Conservation (phyloP, 108 stramenopile genomes). For the Mayamaea pseudoterrestris region DNA sequence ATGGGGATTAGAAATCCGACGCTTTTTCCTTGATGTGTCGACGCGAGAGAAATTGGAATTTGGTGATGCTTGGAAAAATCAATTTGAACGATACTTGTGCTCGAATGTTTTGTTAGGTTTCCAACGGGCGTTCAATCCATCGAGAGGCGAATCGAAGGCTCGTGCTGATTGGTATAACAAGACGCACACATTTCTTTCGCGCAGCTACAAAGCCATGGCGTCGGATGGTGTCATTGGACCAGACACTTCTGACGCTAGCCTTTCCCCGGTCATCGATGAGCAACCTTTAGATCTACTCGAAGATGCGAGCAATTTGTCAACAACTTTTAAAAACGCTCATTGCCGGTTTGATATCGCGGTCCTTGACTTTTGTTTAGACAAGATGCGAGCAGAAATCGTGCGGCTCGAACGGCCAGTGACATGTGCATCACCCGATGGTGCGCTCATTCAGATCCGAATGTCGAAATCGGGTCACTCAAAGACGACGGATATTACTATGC, state of each 20-base stretch:
- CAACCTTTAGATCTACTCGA: no score
- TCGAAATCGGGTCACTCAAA: conserved; percentile 10
- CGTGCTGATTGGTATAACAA: no score
- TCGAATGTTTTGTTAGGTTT: no score
- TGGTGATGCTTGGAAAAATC: conserved; percentile 37
- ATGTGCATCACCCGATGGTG: conserved; percentile 34
- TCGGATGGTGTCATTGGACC: no score
- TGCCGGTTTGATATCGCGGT: conserved; percentile 54
- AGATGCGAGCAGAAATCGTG: conserved; percentile 18
- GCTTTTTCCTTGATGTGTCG: conserved; percentile 31
- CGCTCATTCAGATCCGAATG: conserved; percentile 36
- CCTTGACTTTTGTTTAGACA: conserved; percentile 43
- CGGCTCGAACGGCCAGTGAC: conserved; percentile 9
- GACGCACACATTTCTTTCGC: no score
- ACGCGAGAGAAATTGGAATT: conserved; percentile 26
- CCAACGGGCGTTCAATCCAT: no score
- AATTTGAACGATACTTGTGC: conserved; percentile 21
- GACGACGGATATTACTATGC: conserved; percentile 11
- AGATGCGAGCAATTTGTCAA: conserved; percentile 1
- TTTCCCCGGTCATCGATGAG: no score
- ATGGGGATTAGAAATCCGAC: no score
- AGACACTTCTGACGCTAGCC: no score
- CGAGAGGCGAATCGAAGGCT: no score
- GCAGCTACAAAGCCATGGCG: no score
- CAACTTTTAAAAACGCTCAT: conserved; percentile 7